These are phyloP conservation scores for Eutrema salsugineum DNA, from an alignment of 441 rosid genomes.

Conservation along the genomic window DNA sequence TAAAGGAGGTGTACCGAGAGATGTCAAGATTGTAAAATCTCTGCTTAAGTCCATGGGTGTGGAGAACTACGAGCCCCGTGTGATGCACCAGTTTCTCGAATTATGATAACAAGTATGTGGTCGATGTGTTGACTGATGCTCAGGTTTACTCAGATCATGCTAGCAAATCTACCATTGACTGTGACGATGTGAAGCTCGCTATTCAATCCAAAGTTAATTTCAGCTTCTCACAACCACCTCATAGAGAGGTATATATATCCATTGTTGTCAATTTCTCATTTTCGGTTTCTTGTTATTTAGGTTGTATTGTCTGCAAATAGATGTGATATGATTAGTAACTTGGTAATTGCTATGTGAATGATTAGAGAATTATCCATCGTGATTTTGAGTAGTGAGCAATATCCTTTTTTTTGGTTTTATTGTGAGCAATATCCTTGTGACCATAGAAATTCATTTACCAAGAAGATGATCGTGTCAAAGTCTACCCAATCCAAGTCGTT, in stretches of 20 bases:
- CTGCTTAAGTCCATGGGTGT: conserved; percentile 93
- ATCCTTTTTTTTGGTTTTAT: too few species aligned
- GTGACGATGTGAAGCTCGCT: conserved; percentile 87
- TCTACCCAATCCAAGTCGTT: neutral
- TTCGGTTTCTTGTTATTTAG: neutral
- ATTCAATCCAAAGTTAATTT: conserved; percentile 83
- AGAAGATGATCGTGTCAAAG: neutral
- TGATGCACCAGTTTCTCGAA: conserved; percentile 80
- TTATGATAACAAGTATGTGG: conserved; percentile 83
- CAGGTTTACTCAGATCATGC: conserved; percentile 94
- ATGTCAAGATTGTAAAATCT: conserved; percentile 81
- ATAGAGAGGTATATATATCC: conserved; percentile 60
- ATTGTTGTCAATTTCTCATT: too few species aligned
- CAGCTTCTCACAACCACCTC: conserved; percentile 92
- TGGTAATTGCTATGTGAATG: neutral
- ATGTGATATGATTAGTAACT: neutral
- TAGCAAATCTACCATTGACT: conserved; percentile 64
- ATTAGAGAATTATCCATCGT: neutral
- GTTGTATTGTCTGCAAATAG: neutral
- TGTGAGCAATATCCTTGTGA: neutral
- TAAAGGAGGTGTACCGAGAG: conserved; percentile 80
- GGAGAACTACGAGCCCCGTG: conserved; percentile 87
- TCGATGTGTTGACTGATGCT: conserved; percentile 77
- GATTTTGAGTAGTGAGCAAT: neutral
- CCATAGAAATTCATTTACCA: neutral